Evolutionary conservation across 805 yeast genomes (phyloP).

Genomic region (Tetrapisispora taiwanensis): DNA sequence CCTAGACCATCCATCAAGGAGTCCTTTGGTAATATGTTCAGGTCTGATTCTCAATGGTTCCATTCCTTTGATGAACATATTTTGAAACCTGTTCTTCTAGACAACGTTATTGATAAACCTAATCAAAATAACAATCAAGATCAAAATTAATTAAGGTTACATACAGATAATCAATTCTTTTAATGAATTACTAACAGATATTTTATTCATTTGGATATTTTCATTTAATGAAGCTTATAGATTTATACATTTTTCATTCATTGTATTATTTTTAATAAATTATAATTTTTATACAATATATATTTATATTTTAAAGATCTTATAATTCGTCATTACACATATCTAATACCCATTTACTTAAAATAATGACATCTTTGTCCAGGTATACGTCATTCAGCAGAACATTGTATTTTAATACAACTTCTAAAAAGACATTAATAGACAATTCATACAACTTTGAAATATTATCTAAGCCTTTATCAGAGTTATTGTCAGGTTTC

Average conservation of each 20-base stretch:
- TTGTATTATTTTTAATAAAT: too few relatives aligned
- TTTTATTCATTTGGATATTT: too few relatives aligned
- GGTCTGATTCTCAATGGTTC: constrained; percentile 67
- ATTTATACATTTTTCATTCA: neutral
- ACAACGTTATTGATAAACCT: constrained; percentile 19
- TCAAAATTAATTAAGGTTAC: neutral
- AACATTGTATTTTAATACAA: constrained; percentile 54
- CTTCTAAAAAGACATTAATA: constrained; percentile 51
- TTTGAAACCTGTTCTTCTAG: constrained; percentile 81
- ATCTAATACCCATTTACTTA: constrained; percentile 67
- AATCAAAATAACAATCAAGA: constrained; percentile 1
- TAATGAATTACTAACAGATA: too few relatives aligned
- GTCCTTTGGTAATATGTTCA: constrained; percentile 19
- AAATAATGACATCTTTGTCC: constrained; percentile 50
- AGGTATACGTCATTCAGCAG: constrained; percentile 55
- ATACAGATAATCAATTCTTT: neutral
- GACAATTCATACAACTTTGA: constrained; percentile 53
- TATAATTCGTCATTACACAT: constrained; percentile 19
- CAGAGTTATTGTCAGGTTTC: constrained; percentile 3
- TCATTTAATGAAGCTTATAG: neutral
- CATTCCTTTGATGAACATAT: constrained; percentile 89
- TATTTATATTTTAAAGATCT: too few relatives aligned
- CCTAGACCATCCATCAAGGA: constrained; percentile 5
- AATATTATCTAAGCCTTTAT: constrained; percentile 34
- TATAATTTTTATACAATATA: too few relatives aligned